phyloP scores from a whole-genome alignment of 257 asterid species.

The Ballota nigra region DNA sequence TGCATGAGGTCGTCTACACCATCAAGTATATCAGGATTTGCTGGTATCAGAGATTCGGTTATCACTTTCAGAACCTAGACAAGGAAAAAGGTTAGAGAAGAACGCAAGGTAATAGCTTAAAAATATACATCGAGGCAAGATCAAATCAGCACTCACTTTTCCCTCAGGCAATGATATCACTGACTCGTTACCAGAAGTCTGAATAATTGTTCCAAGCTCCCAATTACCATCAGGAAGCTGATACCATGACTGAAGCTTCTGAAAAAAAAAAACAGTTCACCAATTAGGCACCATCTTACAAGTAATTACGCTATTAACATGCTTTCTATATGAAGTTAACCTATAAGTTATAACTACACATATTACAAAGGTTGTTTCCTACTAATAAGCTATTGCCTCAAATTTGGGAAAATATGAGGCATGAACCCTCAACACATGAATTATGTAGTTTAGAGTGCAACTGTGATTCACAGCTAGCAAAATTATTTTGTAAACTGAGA shows the following conservation, averaged over 20 bases:
- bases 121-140: constrained; percentile 11
- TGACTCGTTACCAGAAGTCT: constrained; percentile 65
- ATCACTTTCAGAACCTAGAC: constrained; percentile 74
- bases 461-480: constrained; percentile 7
- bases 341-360: neutral
- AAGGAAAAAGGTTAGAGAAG: constrained; percentile 20
- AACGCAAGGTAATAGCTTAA: constrained; percentile 1
- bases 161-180: constrained; percentile 70
- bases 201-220: constrained; percentile 83
- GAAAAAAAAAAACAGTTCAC: constrained; percentile 33
- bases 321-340: neutral
- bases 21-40: constrained; percentile 97
- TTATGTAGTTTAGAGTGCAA: neutral
- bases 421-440: constrained; percentile 3
- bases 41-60: constrained; percentile 62
- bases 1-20: constrained; percentile 99
- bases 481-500: neutral
- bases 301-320: neutral
- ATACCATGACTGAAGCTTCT: constrained; percentile 84
- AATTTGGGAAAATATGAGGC: constrained; percentile 5
- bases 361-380: neutral
- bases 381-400: neutral
- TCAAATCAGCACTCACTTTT: constrained; percentile 49
- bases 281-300: neutral
- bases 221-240: constrained; percentile 91